Evolutionary conservation across 2,329 filamentous ascomycete genomes (phyloP), one percentile per base, ranked within the genome.

Genomic region (Curvularia sp.): DNA sequence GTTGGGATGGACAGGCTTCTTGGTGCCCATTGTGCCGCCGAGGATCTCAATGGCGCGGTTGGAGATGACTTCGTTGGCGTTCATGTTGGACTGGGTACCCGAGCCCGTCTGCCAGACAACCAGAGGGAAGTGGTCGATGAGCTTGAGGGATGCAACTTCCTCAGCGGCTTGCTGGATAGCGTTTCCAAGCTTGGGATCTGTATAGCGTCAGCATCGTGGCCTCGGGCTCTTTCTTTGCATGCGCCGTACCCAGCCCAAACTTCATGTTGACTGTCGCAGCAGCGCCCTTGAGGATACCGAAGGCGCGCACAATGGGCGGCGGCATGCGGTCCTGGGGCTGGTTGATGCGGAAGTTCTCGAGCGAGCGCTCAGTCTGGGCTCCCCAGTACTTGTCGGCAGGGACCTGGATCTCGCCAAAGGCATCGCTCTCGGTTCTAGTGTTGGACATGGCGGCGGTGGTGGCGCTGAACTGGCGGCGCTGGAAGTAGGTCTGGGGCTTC

Each of bases 81-180:
- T 99, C 95, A 98, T 98, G 87, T 97, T 98, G 79, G 93, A 97
- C 84, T 98, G 95, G 28, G 95, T 98, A 77, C 95, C 95, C 49
- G 95, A 98, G 65, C 95, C 95, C 53, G 95, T 99, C 84, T 99
- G 95, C 95, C 95, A 99, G 76, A 99, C 94, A 56, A 98, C 94
- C 61, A 98, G 91, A 66, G 95, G 95, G 83, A 99, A 98, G 84
- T 98, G 94, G 80, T 97, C 93, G 74, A 96, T 80, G 72, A 98
- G 89, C 86, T 97, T 96, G 76, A 95, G 88, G 65, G 91, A 89
- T 56, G 94, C 93, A 39, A 99, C 94, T 83, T 99, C 95, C 64
- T 89, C 86, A 65, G 95, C 93, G 58, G 95, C 95, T 83, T 97
- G 88, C 82, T 97, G 90, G 74, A 98, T 98, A 65, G 95, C 95